phyloP scores from a whole-genome alignment of 2,329 filamentous ascomycete species.

The Raffaelea ambrosiae region DNA sequence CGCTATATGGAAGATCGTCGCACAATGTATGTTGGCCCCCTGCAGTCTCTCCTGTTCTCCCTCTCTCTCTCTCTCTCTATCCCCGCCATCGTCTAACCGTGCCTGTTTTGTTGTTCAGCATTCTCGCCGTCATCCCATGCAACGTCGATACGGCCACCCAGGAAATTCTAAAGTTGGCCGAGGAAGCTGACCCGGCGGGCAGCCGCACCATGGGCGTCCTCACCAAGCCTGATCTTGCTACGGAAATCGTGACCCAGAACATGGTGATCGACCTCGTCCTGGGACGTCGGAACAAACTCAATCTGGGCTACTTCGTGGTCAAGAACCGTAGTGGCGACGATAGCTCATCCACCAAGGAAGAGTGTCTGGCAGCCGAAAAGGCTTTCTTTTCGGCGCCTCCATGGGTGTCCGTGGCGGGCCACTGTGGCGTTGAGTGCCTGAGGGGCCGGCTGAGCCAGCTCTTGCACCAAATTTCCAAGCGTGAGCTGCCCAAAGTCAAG shows the following conservation, averaged over 20 bases:
- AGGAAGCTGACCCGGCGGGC: constrained; percentile 28
- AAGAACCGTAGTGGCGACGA: constrained; percentile 39
- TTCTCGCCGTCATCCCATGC: constrained; percentile 31
- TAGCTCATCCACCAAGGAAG: constrained; percentile 17
- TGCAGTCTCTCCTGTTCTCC: neutral
- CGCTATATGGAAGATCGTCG: constrained; percentile 34
- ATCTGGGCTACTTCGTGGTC: constrained; percentile 40
- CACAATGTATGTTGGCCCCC: constrained; percentile 29
- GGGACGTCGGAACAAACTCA: constrained; percentile 30
- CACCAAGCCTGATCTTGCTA: constrained; percentile 52
- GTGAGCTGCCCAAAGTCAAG: constrained; percentile 27
- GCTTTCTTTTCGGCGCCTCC: constrained; percentile 26
- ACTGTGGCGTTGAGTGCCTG: constrained; percentile 26
- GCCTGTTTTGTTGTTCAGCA: too few species aligned
- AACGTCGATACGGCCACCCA: constrained; percentile 30
- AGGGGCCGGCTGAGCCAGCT: constrained; percentile 26
- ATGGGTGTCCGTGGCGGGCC: constrained; percentile 23
- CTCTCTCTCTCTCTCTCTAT: too few species aligned
- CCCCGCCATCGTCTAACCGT: constrained; percentile 27
- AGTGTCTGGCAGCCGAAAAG: constrained; percentile 24
- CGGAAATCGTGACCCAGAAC: constrained; percentile 27
- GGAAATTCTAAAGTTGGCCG: constrained; percentile 28
- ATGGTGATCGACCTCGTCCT: constrained; percentile 31
- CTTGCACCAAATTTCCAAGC: constrained; percentile 30
- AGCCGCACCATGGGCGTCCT: constrained; percentile 38